Evolutionary conservation across 129 eudicot genomes (phyloP).

Genomic region (Silybum marianum): DNA sequence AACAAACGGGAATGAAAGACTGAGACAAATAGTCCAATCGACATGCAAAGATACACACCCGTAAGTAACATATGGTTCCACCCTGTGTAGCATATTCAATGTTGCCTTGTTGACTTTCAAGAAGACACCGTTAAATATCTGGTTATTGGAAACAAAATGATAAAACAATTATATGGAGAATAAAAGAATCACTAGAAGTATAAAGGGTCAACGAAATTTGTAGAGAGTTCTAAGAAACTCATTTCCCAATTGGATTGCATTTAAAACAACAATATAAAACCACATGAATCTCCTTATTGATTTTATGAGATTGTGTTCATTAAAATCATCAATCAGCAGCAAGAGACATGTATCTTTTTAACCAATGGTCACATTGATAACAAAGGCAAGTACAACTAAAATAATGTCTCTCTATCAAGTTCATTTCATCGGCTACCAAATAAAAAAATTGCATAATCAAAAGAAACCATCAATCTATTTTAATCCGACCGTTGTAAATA

Average conservation of each 20-base stretch:
- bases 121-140: constrained; percentile 84
- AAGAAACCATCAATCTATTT: neutral
- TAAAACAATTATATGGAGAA: neutral
- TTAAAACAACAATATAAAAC: neutral
- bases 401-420: neutral
- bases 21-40: neutral
- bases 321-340: neutral
- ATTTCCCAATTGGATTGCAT: neutral
- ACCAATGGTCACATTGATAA: neutral
- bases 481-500: neutral
- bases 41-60: constrained; percentile 38
- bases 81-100: constrained; percentile 78
- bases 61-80: constrained; percentile 81
- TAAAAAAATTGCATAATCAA: neutral
- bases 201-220: neutral
- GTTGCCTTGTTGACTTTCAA: constrained; percentile 87
- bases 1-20: neutral
- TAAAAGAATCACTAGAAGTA: neutral
- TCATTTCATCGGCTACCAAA: neutral
- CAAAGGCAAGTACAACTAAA: too few species aligned
- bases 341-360: neutral
- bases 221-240: neutral
- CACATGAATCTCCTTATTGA: neutral
- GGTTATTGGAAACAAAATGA: neutral
- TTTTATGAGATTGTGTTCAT: neutral